Percentiles rank a stretch among this genome's conserved stretches.
phyloP scores from a whole-genome alignment of 805 yeast species.

The Saccharomycopsis fermentans region DNA sequence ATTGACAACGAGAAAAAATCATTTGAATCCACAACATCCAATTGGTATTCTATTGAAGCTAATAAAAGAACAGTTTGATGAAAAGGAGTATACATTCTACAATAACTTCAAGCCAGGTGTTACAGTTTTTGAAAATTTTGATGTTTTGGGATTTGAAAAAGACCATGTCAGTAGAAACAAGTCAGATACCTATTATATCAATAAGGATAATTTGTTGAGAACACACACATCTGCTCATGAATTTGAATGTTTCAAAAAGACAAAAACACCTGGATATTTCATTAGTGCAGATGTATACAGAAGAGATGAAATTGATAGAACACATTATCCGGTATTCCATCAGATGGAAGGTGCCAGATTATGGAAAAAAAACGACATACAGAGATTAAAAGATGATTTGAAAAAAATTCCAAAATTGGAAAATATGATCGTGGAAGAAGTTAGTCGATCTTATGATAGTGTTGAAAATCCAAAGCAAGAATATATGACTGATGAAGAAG shows the following conservation, averaged over 20 bases:
- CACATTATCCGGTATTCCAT: slow-evolving; percentile 96
- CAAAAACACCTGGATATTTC: slow-evolving; percentile 64
- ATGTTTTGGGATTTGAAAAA: slow-evolving; percentile 77
- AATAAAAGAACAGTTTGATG: slow-evolving; percentile 57
- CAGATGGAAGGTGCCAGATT: slow-evolving; percentile 94
- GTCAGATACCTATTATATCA: slow-evolving; percentile 88
- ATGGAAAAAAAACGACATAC: slow-evolving; percentile 50
- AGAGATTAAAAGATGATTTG: slow-evolving; percentile 42
- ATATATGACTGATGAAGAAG: slow-evolving; percentile 61
- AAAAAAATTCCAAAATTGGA: slow-evolving; percentile 32
- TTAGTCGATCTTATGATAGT: slow-evolving; percentile 41
- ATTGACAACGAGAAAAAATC: slow-evolving; percentile 63
- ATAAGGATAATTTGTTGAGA: slow-evolving; percentile 59
- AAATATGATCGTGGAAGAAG: slow-evolving; percentile 64
- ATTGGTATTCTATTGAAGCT: slow-evolving; percentile 73
- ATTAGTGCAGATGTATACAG: slow-evolving; percentile 95
- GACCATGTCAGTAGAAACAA: slow-evolving; percentile 92
- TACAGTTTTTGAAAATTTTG: slow-evolving; percentile 75
- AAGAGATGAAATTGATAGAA: slow-evolving; percentile 88
- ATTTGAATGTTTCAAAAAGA: slow-evolving; percentile 60
- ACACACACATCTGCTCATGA: slow-evolving; percentile 98
- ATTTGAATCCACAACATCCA: slow-evolving; percentile 71
- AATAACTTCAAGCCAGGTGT: slow-evolving; percentile 80
- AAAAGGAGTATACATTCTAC: slow-evolving; percentile 65
- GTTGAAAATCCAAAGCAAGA: slow-evolving; percentile 70